Percentiles rank a stretch among this genome's conserved stretches.
Evolutionary conservation across 441 rosid genomes (phyloP).

Genomic region (Adansonia rubrostipa): DNA sequence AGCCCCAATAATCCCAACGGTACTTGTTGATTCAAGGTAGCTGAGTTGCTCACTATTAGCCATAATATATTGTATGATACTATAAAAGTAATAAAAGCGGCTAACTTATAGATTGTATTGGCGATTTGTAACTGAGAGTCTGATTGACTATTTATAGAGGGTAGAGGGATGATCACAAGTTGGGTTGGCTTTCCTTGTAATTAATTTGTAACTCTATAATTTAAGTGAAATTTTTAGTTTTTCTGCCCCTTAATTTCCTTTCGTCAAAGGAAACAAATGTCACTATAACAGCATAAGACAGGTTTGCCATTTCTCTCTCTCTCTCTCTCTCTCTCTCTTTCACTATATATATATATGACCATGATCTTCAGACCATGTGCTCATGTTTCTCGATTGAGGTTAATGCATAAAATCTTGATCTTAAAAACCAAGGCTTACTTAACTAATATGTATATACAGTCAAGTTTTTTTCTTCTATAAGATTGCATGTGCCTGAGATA

Average conservation of each 20-base stretch:
- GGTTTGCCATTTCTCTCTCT: too few relatives aligned
- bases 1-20: conserved; percentile 60
- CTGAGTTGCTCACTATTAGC: conserved; percentile 18
- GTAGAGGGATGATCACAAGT: background rate
- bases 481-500: background rate
- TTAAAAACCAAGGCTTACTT: background rate
- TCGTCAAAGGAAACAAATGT: background rate
- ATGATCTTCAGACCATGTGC: background rate
- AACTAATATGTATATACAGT: background rate
- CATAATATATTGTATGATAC: background rate
- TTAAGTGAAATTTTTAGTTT: conserved; percentile 11
- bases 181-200: background rate
- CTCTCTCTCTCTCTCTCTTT: too few relatives aligned
- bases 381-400: background rate
- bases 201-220: background rate
- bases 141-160: conserved; percentile 18
- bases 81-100: background rate
- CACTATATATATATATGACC: background rate
- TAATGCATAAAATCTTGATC: conserved; percentile 18
- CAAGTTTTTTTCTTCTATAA: background rate
- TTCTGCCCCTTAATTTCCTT: background rate
- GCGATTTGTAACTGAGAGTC: conserved; percentile 7
- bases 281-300: too few relatives aligned
- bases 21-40: conserved; percentile 27
- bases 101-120: background rate